Conservation (phyloP, 179 eudicot genomes). For the Camellia oleifera region DNA sequence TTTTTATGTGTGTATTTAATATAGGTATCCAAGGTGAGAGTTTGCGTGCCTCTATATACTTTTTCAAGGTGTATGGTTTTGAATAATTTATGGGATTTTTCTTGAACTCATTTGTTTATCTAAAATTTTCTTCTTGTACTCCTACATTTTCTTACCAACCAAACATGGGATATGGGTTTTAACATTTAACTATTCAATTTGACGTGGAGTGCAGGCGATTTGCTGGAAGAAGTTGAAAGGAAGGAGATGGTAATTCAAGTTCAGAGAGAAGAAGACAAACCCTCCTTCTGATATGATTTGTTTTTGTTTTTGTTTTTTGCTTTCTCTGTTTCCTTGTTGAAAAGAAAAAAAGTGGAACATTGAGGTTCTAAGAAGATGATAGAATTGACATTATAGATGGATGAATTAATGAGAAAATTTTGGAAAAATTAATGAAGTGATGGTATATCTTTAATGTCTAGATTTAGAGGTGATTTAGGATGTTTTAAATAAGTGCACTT, state of each 20-base stretch:
- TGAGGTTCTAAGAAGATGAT: background rate
- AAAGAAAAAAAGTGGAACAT: background rate
- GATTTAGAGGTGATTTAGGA: too few species aligned
- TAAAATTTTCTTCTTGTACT: too few species aligned
- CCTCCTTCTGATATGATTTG: background rate
- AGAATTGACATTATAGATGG: background rate
- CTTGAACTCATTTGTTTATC: background rate
- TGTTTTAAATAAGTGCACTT: too few species aligned
- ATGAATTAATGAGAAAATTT: too few species aligned
- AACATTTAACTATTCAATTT: background rate
- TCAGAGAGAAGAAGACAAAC: background rate
- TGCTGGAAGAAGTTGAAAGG: background rate
- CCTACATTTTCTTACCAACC: background rate
- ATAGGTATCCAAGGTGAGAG: too few species aligned
- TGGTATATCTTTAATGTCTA: too few species aligned
- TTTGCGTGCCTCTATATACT: too few species aligned
- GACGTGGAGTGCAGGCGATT: background rate
- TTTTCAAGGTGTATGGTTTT: background rate
- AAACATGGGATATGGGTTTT: background rate
- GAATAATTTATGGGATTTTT: background rate
- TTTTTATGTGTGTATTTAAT: too few species aligned
- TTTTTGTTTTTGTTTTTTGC: background rate
- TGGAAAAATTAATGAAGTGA: too few species aligned
- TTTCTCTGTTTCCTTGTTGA: background rate
- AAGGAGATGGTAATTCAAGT: conserved; percentile 12